Conservation (phyloP, 768 basidiomycete species). For the Pleurotus giganteus region DNA sequence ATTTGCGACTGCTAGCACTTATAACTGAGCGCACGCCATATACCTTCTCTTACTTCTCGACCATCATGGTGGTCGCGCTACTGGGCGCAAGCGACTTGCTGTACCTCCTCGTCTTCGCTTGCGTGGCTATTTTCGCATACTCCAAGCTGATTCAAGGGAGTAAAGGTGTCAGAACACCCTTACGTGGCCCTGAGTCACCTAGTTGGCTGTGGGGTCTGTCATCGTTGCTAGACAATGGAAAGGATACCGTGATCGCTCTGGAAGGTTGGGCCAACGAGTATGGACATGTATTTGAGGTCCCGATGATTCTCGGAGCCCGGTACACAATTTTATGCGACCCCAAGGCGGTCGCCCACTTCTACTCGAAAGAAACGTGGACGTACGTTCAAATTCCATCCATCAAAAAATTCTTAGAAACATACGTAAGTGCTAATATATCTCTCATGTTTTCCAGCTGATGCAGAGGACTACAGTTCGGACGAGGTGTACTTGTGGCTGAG, state of each 20-base stretch:
- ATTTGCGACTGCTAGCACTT: no score
- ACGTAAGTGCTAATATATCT: constrained; percentile 26
- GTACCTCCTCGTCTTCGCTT: neutral
- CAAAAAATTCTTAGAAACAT: constrained; percentile 33
- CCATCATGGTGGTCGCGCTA: no score
- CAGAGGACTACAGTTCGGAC: constrained; percentile 30
- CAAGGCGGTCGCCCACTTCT: constrained; percentile 51
- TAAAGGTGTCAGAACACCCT: constrained; percentile 24
- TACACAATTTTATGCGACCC: constrained; percentile 41
- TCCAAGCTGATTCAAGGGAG: neutral
- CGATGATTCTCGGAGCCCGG: constrained; percentile 31
- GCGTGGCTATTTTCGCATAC: neutral
- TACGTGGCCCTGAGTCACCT: constrained; percentile 40
- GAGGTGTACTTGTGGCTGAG: constrained; percentile 38
- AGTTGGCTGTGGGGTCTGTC: constrained; percentile 42
- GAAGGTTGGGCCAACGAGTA: constrained; percentile 48
- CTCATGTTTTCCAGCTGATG: neutral
- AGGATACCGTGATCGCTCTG: constrained; percentile 30
- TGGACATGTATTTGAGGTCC: constrained; percentile 44
- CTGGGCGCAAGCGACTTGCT: neutral
- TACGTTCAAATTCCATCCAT: constrained; percentile 40
- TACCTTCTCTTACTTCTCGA: constrained; percentile 24
- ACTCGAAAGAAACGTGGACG: constrained; percentile 44
- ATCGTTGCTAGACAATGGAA: constrained; percentile 23
- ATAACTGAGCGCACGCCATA: no score